phyloP scores from a whole-genome alignment of 495 filamentous ascomycete species.

The Penicillium desertorum region DNA sequence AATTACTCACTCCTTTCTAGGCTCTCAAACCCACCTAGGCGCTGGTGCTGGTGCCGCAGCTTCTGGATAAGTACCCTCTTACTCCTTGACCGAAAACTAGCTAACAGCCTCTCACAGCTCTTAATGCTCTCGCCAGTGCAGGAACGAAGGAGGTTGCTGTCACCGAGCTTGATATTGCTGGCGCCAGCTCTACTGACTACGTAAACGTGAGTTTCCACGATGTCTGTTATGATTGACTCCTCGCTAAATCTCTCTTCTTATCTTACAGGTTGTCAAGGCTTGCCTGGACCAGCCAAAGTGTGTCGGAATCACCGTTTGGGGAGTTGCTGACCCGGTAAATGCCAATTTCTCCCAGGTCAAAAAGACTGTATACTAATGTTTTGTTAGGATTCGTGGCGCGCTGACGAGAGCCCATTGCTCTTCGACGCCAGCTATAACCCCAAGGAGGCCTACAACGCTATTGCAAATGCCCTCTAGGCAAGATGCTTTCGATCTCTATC shows the following conservation, averaged over 20 bases:
- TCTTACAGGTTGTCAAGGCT: constrained; percentile 53
- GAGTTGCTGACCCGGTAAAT: constrained; percentile 62
- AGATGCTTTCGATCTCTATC: neutral
- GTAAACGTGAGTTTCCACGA: constrained; percentile 36
- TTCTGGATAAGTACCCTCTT: constrained; percentile 26
- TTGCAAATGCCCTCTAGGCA: constrained; percentile 36
- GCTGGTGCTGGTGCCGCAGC: constrained; percentile 6
- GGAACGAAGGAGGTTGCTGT: constrained; percentile 58
- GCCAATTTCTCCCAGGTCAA: neutral
- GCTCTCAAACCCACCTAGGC: constrained; percentile 61
- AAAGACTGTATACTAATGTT: neutral
- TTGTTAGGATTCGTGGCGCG: constrained; percentile 60
- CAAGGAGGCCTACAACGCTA: constrained; percentile 64
- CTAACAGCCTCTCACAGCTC: constrained; percentile 40
- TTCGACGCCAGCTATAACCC: constrained; percentile 62
- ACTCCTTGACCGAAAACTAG: neutral
- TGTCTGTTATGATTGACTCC: neutral
- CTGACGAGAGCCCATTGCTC: constrained; percentile 56
- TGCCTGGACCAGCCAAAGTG: constrained; percentile 64
- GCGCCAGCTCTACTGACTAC: constrained; percentile 59
- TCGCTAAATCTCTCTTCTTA: constrained; percentile 1
- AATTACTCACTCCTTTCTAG: constrained; percentile 24
- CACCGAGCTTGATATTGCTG: constrained; percentile 66
- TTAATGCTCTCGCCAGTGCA: constrained; percentile 55
- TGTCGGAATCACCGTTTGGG: constrained; percentile 76